These are phyloP conservation scores for Tillandsia fasciculata DNA, from an alignment of 176 grass and related monocot species.

Conservation along the genomic window DNA sequence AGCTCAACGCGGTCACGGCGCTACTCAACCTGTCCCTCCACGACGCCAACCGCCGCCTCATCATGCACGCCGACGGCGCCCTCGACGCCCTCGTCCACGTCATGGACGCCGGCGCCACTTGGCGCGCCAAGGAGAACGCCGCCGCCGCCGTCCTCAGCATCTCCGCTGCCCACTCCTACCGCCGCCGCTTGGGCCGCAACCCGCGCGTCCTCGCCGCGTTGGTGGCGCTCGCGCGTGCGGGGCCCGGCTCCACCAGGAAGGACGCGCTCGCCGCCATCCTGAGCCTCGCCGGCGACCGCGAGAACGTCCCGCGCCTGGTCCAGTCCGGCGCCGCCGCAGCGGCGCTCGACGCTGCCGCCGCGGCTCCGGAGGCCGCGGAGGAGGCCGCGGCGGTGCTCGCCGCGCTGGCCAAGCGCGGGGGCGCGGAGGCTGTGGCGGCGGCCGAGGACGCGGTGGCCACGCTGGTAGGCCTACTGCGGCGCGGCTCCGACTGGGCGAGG, in stretches of 20 bases:
- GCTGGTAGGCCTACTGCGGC: conserved; percentile 47
- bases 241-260: conserved; percentile 59
- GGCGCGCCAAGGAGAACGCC: conserved; percentile 86
- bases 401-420: conserved; percentile 64
- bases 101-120: conserved; percentile 47
- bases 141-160: conserved; percentile 67
- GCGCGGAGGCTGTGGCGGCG: conserved; percentile 57
- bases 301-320: conserved; percentile 59
- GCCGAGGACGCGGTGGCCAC: conserved; percentile 35
- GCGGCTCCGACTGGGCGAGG: conserved; percentile 57
- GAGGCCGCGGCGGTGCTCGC: conserved; percentile 62
- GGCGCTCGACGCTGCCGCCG: conserved; percentile 29
- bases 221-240: conserved; percentile 29
- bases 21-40: conserved; percentile 86
- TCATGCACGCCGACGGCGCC: conserved; percentile 86
- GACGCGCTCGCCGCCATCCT: conserved; percentile 70
- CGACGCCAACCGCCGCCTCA: conserved; percentile 87
- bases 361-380: conserved; percentile 39
- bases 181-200: conserved; percentile 60
- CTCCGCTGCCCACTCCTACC: conserved; percentile 59
- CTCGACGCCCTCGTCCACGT: conserved; percentile 45
- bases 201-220: conserved; percentile 30
- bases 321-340: conserved; percentile 49
- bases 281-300: conserved; percentile 66
- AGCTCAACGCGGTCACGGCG: conserved; percentile 81